phyloP scores from a whole-genome alignment of 2,329 filamentous ascomycete genomes.

The Aspergillus brunneoviolaceus region DNA sequence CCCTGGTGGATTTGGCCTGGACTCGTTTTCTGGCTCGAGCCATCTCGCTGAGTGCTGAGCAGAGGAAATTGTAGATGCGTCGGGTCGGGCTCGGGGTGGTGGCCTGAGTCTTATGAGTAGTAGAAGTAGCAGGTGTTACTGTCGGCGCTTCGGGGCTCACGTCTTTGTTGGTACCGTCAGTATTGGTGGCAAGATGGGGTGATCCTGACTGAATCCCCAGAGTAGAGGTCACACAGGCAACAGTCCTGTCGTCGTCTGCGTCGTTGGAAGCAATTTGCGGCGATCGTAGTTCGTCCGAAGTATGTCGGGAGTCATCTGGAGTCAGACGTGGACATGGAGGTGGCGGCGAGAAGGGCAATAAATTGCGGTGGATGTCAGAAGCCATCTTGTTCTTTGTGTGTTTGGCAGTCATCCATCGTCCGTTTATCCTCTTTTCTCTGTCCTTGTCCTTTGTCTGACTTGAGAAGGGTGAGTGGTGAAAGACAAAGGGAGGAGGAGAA shows the following conservation, averaged over 20 bases:
- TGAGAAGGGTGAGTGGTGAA: neutral
- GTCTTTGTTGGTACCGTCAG: no score
- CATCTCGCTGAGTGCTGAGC: neutral
- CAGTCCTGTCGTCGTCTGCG: no score
- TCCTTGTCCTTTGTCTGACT: neutral
- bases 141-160: neutral
- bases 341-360: neutral
- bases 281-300: neutral
- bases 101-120: neutral
- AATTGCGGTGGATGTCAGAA: neutral
- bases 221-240: no score
- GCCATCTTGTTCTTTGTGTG: neutral
- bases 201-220: no score
- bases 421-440: neutral
- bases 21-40: neutral
- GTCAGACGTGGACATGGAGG: neutral
- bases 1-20: neutral
- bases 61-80: neutral
- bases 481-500: neutral
- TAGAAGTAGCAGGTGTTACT: neutral
- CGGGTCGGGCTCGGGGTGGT: neutral
- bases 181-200: no score
- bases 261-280: neutral
- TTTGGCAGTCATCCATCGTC: neutral
- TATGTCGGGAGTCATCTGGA: neutral